Base-by-base conservation (phyloP, 768 basidiomycete genomes). In the Mycena epipterygia region DNA sequence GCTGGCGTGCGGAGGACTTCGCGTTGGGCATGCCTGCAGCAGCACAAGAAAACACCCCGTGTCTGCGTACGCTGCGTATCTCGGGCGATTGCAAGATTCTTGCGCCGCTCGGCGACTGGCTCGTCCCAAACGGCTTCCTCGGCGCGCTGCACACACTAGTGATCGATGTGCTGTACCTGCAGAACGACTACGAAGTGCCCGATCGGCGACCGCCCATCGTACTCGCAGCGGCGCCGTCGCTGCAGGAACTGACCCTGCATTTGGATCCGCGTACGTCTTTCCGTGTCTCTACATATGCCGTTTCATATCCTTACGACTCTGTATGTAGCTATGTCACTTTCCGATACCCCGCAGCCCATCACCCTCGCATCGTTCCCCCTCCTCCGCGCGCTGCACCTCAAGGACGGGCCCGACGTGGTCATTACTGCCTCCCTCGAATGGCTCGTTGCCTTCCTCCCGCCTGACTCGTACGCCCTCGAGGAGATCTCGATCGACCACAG, bases 191-290 rank as follows among this genome's bases (percentile, higher is more conserved):
- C 56, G 30, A 33, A 25, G 21, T 27, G 8, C 57, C 63, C 12
- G 71, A 73, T 19, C 8, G 11, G 41, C 63, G 67, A 5, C 49
- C 21, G 14, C 39, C 58, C 0, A 27, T 73, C 6, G 67, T 73
- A 0, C 52, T 42, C 1, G 67, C 71, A 1, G 63, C 63, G 0
- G 64, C 64, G 27, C 0, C 62, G 16, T 33, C 51, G 2, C 35
- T 73, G 23, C 41, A 55, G 9, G 64, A 56, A 25, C 33, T 73
- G 44, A 68, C 52, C 6, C 53, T 73, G 25, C 42, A 52, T 39
- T 51, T 73, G 32, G 72, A 73, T 60, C 71, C 71, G 14, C 71
- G 71, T 72, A 23, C 27, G 71, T 64, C 19, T 19, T 7, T 16
- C n/a, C n/a, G n/a, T 51, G 14, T 11, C 33, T 1, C 39, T 29